phyloP scores from a whole-genome alignment of 805 yeast species.

The Saccharomycopsis sp. region DNA sequence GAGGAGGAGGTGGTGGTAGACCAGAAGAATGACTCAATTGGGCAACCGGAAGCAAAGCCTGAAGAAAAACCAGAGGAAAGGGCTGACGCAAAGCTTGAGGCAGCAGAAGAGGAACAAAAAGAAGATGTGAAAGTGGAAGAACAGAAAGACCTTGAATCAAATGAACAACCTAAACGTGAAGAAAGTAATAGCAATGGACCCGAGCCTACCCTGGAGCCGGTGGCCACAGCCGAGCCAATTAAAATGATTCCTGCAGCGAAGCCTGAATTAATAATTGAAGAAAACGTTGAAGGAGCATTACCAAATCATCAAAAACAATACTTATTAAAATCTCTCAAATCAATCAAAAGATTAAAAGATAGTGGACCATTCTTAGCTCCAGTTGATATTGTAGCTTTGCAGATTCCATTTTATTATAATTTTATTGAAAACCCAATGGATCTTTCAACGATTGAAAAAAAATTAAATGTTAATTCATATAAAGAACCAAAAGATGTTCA shows the following conservation, averaged over 20 bases:
- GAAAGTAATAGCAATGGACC: background rate
- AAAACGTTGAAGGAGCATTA: slow-evolving; percentile 58
- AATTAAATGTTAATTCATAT: slow-evolving; percentile 64
- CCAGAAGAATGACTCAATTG: background rate
- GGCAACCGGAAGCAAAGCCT: background rate
- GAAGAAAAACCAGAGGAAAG: background rate
- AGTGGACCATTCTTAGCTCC: slow-evolving; percentile 86
- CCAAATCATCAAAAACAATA: slow-evolving; percentile 82
- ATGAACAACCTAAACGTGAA: background rate
- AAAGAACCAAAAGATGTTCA: slow-evolving; percentile 59
- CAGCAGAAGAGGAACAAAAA: background rate
- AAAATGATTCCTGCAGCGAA: slow-evolving; percentile 58
- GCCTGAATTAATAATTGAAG: slow-evolving; percentile 73
- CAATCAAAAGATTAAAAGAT: slow-evolving; percentile 84
- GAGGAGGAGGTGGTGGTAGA: background rate
- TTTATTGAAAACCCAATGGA: slow-evolving; percentile 89
- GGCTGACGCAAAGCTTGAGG: background rate
- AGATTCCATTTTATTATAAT: slow-evolving; percentile 86
- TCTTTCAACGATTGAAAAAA: slow-evolving; percentile 80
- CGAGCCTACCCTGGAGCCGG: background rate
- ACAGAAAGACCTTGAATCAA: background rate
- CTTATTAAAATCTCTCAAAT: slow-evolving; percentile 71
- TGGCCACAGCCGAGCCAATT: slow-evolving; percentile 12
- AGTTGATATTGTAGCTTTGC: slow-evolving; percentile 81
- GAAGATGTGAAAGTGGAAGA: background rate